Base-by-base conservation (phyloP, 176 grass and related monocot species). In the Tuctoria greenei region DNA sequence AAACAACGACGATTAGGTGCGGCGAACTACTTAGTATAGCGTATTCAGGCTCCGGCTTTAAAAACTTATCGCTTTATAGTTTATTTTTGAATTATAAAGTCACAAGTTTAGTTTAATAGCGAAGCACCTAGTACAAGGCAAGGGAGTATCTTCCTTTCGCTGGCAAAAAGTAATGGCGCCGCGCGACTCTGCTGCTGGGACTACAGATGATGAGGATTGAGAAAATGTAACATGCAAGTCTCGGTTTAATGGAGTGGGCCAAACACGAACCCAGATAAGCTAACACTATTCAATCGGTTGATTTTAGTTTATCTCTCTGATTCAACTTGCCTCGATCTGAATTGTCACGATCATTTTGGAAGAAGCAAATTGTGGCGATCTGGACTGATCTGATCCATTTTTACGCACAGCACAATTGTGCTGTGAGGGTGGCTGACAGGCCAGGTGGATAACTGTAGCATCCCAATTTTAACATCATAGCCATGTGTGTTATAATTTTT, bases 151-250 rank as follows among this genome's bases (percentile, higher is more conserved):
- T 72, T 77, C 67, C 34, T 77, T 61, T 72, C 18, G 59, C 6
- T 66, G 61, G 76, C 62, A 11, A 81, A 72, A 31, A 64, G 73
- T 15, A 81, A 64, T 11, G 45, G 34, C 69, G 60, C 69, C 69
- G 73, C 72, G 58, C 73, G 7, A 2, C 50, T 35, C 60, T 7
- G 46, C 18, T 25, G 21, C 58, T 51, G 23, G 4, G 5, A 6
- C 49, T n/a, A n/a, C 21, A 1, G 35, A 63, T 44, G 24, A 57
- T 16, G 62, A 66, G 76, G 10, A 42, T 16, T 16, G 16, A 18
- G 55, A 80, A 86, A 55, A 81, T 81, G 80, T 79, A 79, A 74
- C 68, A 55, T 79, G 80, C 74, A 83, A 83, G 79, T 79, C 74
- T 87, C 81, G 47, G 80, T 83, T 87, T 82, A 75, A 82, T 77